Conservation (phyloP, 2,329 filamentous ascomycete genomes). For the Penicillium sp. region DNA sequence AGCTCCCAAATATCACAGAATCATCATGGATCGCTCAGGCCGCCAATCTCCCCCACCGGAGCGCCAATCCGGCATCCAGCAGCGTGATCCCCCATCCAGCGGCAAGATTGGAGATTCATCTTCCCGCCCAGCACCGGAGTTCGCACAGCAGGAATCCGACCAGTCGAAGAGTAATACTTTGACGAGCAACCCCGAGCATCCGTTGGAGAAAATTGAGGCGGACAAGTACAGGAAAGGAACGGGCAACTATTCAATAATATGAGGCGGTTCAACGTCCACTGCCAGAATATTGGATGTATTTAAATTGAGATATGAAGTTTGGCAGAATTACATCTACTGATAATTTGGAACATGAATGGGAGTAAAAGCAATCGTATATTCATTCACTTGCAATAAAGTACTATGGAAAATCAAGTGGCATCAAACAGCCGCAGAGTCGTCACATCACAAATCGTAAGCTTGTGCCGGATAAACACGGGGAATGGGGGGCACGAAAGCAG, state of each 20-base stretch:
- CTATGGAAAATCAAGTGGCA: neutral
- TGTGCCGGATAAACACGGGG: slow-evolving; percentile 1
- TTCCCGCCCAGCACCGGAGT: slow-evolving; percentile 7
- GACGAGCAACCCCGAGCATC: slow-evolving; percentile 45
- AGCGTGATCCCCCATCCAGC: slow-evolving; percentile 57
- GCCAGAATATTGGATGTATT: neutral
- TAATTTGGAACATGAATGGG: neutral
- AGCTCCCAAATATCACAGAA: neutral
- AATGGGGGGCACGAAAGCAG: neutral
- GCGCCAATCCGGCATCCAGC: slow-evolving; percentile 65
- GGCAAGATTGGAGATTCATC: slow-evolving; percentile 51
- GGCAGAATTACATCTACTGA: neutral
- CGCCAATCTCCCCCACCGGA: slow-evolving; percentile 78
- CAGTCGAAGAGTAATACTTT: slow-evolving; percentile 28
- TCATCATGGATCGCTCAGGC: slow-evolving; percentile 47
- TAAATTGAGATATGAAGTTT: neutral
- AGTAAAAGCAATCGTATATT: slow-evolving; percentile 1
- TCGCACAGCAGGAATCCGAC: slow-evolving; percentile 26
- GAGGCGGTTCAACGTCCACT: neutral
- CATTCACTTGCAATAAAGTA: slow-evolving; percentile 11
- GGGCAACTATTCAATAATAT: neutral
- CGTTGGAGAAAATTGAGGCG: slow-evolving; percentile 39
- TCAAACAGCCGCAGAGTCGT: slow-evolving; percentile 3
- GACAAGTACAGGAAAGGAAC: slow-evolving; percentile 28
- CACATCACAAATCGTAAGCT: slow-evolving; percentile 15